A percentile compares a stretch with the other conserved stretches of the same genome.
Conservation (phyloP, 2,329 filamentous ascomycete species). For the Botrytis byssoidea region DNA sequence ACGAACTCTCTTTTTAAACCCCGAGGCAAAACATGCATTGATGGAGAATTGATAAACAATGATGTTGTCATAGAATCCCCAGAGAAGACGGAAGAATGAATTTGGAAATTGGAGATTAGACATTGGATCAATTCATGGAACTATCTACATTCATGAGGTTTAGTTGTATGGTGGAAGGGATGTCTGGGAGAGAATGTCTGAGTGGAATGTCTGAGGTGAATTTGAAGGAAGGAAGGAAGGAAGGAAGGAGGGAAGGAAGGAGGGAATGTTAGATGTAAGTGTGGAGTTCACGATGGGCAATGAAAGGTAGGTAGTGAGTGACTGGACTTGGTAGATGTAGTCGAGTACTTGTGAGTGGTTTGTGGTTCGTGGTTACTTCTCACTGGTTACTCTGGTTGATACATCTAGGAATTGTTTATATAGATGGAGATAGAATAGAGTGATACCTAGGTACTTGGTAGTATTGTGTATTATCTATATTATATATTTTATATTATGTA, state of each 20-base stretch:
- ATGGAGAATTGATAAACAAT: background rate
- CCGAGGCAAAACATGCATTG: background rate
- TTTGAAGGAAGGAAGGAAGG: background rate
- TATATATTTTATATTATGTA: no score
- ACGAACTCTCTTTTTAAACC: background rate
- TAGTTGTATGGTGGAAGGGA: background rate
- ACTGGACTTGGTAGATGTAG: background rate
- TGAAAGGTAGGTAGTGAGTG: background rate
- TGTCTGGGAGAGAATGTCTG: background rate
- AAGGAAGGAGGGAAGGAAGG: background rate
- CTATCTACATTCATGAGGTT: background rate
- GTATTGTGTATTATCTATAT: no score
- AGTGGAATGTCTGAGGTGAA: background rate
- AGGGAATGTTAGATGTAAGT: background rate
- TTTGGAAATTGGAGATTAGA: background rate
- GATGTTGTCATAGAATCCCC: background rate
- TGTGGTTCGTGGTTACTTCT: background rate
- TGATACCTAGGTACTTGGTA: background rate
- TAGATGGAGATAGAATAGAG: background rate
- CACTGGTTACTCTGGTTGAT: background rate
- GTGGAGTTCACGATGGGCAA: conserved; percentile 1
- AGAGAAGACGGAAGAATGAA: background rate
- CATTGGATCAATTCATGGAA: background rate
- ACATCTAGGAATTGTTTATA: background rate
- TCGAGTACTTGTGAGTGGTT: background rate